These are phyloP conservation scores for Trametes hirsuta DNA, from an alignment of 1,284 basidiomycete species.

Conservation along the genomic window DNA sequence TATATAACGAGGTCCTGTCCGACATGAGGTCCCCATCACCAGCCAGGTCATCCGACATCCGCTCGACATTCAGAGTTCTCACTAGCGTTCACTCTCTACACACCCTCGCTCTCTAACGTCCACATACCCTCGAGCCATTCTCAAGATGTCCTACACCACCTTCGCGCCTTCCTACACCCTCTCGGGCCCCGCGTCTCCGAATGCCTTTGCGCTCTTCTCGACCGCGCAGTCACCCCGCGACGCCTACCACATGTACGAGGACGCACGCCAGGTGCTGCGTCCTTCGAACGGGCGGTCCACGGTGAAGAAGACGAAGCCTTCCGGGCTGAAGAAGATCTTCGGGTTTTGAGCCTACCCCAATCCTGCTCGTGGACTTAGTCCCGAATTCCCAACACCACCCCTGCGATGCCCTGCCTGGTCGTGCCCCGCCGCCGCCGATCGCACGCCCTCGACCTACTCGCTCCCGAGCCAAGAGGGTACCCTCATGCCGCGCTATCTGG, in stretches of 20 bases:
- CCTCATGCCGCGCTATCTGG: too few species aligned
- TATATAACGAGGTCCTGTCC: conserved; percentile 1
- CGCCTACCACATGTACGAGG: conserved; percentile 31
- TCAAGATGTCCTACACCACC: conserved; percentile 24
- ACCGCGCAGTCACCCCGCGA: conserved; percentile 32
- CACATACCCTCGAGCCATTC: background rate
- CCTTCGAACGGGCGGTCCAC: conserved; percentile 14
- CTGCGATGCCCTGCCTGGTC: too few species aligned
- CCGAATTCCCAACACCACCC: too few species aligned
- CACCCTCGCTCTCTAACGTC: background rate
- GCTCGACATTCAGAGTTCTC: background rate
- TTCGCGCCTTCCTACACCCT: conserved; percentile 19
- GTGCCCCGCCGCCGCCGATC: too few species aligned
- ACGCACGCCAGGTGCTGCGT: conserved; percentile 25
- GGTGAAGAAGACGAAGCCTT: conserved; percentile 21
- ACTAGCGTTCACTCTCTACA: background rate
- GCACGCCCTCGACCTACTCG: too few species aligned
- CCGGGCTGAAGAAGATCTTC: conserved; percentile 30
- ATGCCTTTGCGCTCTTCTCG: conserved; percentile 31
- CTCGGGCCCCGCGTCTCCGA: conserved; percentile 22
- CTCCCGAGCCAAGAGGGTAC: too few species aligned
- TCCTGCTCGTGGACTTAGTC: too few species aligned
- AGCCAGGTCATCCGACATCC: conserved; percentile 1
- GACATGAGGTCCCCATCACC: conserved; percentile 7
- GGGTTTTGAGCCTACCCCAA: conserved; percentile 9